Base-by-base conservation (phyloP, 148 eudicot genomes). In the Camellia granthamiana region DNA sequence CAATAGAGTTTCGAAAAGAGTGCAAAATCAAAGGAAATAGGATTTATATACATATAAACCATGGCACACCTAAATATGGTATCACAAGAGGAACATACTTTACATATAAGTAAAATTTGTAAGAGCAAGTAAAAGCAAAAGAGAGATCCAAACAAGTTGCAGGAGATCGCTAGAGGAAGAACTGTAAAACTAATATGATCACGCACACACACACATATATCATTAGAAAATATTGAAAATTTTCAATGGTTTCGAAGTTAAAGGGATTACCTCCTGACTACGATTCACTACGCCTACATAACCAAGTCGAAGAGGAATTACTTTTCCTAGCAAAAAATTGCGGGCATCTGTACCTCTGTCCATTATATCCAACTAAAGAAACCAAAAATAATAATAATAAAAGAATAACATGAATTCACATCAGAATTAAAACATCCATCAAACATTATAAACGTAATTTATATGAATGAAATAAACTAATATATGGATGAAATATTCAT, bases 321-420 rank as follows among this genome's bases (percentile, higher is more conserved):
- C 97, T 91, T 94, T 91, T 70, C 98, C 98, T 10, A 94, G 91
- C 90, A 94, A 86, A 77, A 94, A 92, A 68, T 94, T 91, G 79
- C 94, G 90, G 56, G 98, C 98, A 91, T 94, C 97, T 59, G 98
- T 94, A 38, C 97, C 98, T 83, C 97, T 88, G 79, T 94, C 98
- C 98, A 94, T 94, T 30, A 94, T 94, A 82, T 94, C 98, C 75
- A 94, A 84, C 98, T 94, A 84, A 82, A 83, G 79, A 61, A 84
- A 76, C 82, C 84, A 79, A 58, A 2, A 80, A 51, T 72, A 72
- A 61, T 46, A 16, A 30, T 30, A 30, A 30, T 30, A 30, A 30
- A 30, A 30, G 38, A 30, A 30, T 30, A 30, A 30, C 38, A n/a
- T 46, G 46, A 43, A 14, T 55, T 62, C 70, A 11, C 47, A 70